phyloP scores from a whole-genome alignment of 2,329 filamentous ascomycete species.

The Penicillium janthinellum region DNA sequence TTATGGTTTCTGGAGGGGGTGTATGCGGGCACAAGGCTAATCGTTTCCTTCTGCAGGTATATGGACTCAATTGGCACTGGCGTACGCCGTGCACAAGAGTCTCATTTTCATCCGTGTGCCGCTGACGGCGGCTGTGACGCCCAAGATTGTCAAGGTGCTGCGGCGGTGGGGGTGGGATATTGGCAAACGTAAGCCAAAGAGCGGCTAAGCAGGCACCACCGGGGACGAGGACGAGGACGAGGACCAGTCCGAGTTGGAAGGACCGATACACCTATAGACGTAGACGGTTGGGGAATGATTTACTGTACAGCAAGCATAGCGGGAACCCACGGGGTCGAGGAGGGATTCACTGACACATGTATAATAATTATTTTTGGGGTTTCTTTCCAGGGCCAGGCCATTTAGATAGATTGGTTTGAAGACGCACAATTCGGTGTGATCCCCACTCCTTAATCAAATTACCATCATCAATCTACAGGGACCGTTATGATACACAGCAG shows the following conservation, averaged over 20 bases:
- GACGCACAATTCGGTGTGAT: constrained; percentile 16
- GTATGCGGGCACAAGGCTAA: constrained; percentile 1
- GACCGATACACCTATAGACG: not conserved
- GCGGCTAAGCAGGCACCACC: constrained; percentile 18
- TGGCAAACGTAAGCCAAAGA: constrained; percentile 67
- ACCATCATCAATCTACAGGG: constrained; percentile 11
- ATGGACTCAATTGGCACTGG: constrained; percentile 85
- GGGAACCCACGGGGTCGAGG: constrained; percentile 16
- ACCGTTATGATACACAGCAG: constrained; percentile 15
- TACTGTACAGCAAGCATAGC: constrained; percentile 27
- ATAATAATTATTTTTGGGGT: constrained; percentile 25
- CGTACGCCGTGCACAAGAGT: constrained; percentile 96
- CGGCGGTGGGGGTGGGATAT: constrained; percentile 93
- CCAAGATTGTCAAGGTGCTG: constrained; percentile 89
- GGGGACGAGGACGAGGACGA: too few species aligned
- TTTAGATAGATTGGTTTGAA: constrained; percentile 32
- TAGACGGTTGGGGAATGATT: constrained; percentile 16
- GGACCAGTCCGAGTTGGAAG: not conserved
- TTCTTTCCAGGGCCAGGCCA: constrained; percentile 5
- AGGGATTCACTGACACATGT: constrained; percentile 23
- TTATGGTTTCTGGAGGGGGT: not conserved
- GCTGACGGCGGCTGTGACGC: constrained; percentile 83
- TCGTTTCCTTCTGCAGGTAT: constrained; percentile 51
- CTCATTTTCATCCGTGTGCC: constrained; percentile 97
- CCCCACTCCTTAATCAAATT: constrained; percentile 22